Conservation (phyloP, 225 moss, liverwort and hornwort genomes). For the Thuidium tamariscinum region DNA sequence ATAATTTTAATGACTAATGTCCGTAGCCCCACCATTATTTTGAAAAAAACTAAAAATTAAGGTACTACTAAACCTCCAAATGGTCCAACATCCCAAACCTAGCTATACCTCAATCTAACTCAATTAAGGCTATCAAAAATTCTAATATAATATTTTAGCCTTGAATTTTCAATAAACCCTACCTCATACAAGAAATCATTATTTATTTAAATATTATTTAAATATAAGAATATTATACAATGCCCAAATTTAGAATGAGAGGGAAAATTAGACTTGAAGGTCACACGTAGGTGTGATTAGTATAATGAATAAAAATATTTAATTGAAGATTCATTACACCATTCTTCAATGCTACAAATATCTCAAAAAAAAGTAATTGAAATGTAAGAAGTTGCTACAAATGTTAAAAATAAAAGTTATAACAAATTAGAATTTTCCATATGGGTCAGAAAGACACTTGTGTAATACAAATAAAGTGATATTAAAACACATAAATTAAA, state of each 20-base stretch:
- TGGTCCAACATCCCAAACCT: background rate
- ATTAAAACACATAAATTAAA: background rate
- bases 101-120: background rate
- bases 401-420: no score
- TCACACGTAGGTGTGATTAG: rapidly evolving
- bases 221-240: background rate
- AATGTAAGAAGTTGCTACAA: background rate
- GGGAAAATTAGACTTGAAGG: background rate
- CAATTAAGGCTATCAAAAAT: background rate
- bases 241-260: background rate
- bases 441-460: rapidly evolving
- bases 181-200: background rate
- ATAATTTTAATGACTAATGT: background rate
- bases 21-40: background rate
- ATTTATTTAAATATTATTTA: rapidly evolving
- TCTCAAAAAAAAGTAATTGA: rapidly evolving
- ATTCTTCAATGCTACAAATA: background rate
- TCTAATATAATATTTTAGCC: background rate
- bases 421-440: rapidly evolving
- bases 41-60: background rate
- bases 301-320: background rate
- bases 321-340: background rate
- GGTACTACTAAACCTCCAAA: rapidly evolving
- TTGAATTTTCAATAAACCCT: background rate
- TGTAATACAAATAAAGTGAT: background rate